Evolutionary conservation across 73 alveolate genomes (phyloP).

Genomic region (Blepharisma stoltei): DNA sequence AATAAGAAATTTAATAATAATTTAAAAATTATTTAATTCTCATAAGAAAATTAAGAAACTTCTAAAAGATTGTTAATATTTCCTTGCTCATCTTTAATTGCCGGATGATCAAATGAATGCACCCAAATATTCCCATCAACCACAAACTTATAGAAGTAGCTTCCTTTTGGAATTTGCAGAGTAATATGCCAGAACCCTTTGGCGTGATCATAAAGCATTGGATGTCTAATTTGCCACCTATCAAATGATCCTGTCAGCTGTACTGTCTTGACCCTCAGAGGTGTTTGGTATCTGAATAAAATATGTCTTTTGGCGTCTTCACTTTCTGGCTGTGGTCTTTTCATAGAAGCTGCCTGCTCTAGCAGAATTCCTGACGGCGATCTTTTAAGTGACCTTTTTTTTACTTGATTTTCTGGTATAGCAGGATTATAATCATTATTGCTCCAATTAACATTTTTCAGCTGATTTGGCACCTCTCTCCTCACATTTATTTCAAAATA

Average conservation of each 20-base stretch:
- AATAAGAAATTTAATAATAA: too few relatives aligned
- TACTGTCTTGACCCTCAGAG: constrained; percentile 51
- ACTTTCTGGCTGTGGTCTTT: not conserved
- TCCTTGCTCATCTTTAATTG: constrained; percentile 48
- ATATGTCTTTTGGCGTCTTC: constrained; percentile 10
- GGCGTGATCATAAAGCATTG: constrained; percentile 73
- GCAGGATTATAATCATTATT: constrained; percentile 9
- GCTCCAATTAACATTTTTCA: constrained; percentile 40
- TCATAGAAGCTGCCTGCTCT: constrained; percentile 21
- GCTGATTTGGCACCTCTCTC: constrained; percentile 28
- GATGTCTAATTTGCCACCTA: constrained; percentile 93
- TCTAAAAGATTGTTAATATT: constrained; percentile 44
- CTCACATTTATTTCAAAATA: constrained; percentile 50
- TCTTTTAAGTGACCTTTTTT: constrained; percentile 2
- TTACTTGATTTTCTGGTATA: not conserved
- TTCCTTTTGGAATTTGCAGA: constrained; percentile 78
- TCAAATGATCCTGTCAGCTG: constrained; percentile 93
- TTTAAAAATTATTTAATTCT: too few relatives aligned
- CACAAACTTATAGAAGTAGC: constrained; percentile 77
- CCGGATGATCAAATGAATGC: constrained; percentile 49
- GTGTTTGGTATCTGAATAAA: constrained; percentile 3
- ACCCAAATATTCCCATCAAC: constrained; percentile 62
- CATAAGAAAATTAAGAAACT: too few relatives aligned
- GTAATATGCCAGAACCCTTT: constrained; percentile 76
- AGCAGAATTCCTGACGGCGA: not conserved